Percentiles rank a stretch among this genome's conserved stretches.
phyloP scores from a whole-genome alignment of 2,329 filamentous ascomycete genomes.

The Sclerotinia sclerotiorum region DNA sequence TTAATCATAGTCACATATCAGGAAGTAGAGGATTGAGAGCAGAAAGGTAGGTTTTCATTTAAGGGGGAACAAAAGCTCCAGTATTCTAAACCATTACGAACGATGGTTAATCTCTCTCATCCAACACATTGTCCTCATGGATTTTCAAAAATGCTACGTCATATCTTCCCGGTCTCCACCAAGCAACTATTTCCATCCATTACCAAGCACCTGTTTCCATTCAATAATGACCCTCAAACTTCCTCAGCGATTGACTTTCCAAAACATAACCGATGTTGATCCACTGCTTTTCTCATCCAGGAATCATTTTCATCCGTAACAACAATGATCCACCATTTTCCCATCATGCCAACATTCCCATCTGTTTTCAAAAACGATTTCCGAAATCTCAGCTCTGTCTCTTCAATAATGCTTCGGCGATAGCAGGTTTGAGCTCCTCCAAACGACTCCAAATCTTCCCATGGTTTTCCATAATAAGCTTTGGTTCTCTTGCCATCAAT shows the following conservation, averaged over 20 bases:
- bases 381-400: background rate
- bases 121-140: background rate
- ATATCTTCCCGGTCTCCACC: no score
- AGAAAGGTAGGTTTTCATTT: background rate
- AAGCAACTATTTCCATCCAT: no score
- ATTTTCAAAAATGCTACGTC: background rate
- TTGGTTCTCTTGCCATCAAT: conserved; percentile 16
- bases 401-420: conserved; percentile 9
- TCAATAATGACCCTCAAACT: background rate
- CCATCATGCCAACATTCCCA: background rate
- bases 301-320: background rate
- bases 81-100: background rate
- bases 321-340: no score
- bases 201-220: background rate
- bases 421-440: background rate
- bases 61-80: background rate
- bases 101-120: background rate
- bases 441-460: conserved; percentile 15
- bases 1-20: background rate
- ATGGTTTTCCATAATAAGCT: background rate
- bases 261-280: background rate
- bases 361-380: no score
- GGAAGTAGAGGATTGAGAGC: background rate
- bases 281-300: background rate
- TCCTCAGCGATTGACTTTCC: background rate